Evolutionary conservation across 2,329 filamentous ascomycete species (phyloP), one percentile per base, ranked within the genome.

Genomic region (Trichoderma sp.): DNA sequence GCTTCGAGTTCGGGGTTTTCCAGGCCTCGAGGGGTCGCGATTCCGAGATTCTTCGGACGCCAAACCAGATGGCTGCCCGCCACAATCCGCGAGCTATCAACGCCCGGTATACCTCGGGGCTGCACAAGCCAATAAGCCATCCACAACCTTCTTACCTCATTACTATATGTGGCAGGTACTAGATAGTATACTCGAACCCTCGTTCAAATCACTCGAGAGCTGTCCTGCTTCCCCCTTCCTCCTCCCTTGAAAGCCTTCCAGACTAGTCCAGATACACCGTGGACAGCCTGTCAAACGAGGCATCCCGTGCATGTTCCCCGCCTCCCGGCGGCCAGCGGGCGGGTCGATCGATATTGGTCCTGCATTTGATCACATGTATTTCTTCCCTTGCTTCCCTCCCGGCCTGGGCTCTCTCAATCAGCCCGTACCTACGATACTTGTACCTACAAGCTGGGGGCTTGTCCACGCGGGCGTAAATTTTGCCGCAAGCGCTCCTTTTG

Each of bases 321-420:
- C 60, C 41, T 63, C 50, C 60, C 50, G 21, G 21, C 21, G 21
- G 21, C 21, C 21, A 24, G 60, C 50, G 41, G 34, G 60, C 60
- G 60, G 59, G 60, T 63, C 60, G 60, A 63, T 63, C 60, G 60
- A 63, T 63, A 63, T 63, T 63, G 60, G 60, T n/a, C 58, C 45
- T 54, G 58, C 58, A 62, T 51, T 51, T 3, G 9, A 39, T n/a
- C 28, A 17, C 17, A 26, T 28, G 41, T 56, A 19, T 10, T 10
- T 39, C 34, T 34, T 34, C 30, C 30, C 30, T 34, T 34, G 30
- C 34, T 5, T 39, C 9, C 34, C 34, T 39, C 12, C 34, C 12
- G 14, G 12, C 34, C 34, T 39, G 5, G 5, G 10, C 34, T 30
- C 34, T 43, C 26, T 9, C 24, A 21, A 26, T 26, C 28, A 59